Evolutionary conservation across 140 eudicot species (phyloP).

Genomic region (Erigeron philadelphicus): DNA sequence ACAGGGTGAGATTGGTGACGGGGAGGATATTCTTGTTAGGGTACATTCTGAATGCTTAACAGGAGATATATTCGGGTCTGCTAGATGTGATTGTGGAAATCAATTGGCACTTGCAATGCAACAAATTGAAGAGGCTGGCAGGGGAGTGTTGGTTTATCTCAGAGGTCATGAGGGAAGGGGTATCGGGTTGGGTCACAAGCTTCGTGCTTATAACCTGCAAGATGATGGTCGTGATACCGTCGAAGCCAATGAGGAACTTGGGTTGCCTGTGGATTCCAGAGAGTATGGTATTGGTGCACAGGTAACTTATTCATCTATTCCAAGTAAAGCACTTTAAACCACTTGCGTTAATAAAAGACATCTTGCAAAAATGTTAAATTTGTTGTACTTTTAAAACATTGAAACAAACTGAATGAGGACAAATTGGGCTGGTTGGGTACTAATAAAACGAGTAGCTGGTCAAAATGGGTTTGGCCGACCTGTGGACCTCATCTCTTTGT

Average conservation of each 20-base stretch:
- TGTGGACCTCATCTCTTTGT: background rate
- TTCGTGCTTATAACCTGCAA: constrained; percentile 92
- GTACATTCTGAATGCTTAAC: constrained; percentile 86
- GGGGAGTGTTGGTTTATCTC: constrained; percentile 82
- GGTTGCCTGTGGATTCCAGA: constrained; percentile 90
- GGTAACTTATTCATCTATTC: constrained; percentile 38
- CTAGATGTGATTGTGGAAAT: constrained; percentile 90
- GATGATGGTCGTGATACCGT: constrained; percentile 98
- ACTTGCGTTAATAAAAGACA: background rate
- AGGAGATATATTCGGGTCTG: constrained; percentile 96
- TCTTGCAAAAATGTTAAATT: background rate
- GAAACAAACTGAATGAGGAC: background rate
- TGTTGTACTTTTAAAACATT: background rate
- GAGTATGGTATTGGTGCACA: constrained; percentile 99
- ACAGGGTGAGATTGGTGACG: constrained; percentile 73
- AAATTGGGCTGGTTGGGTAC: constrained; percentile 6
- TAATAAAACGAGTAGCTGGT: background rate
- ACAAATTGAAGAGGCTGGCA: constrained; percentile 83
- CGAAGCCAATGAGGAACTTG: constrained; percentile 96
- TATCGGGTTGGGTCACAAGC: constrained; percentile 96
- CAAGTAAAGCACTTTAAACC: background rate
- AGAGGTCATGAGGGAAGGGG: constrained; percentile 99
- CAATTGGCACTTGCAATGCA: constrained; percentile 92
- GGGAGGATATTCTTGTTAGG: constrained; percentile 60
- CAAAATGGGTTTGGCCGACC: background rate